Percentiles rank a stretch among this genome's conserved stretches.
Conservation (phyloP, 306 rosid species). For the Sindora glabra region DNA sequence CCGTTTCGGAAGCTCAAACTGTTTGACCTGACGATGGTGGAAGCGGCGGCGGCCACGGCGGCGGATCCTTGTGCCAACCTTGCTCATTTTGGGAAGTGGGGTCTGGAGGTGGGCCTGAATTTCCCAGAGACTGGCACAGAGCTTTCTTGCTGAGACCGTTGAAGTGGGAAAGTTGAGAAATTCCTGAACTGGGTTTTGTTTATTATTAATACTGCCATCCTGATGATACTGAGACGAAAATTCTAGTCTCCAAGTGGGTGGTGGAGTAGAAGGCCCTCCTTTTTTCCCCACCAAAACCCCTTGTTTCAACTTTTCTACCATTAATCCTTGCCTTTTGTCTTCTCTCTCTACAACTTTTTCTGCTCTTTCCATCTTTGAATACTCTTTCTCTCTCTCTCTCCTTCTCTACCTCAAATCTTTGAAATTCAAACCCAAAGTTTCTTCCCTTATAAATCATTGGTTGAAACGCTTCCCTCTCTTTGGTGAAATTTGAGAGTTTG, state of each 20-base stretch:
- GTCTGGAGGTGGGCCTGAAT: conserved; percentile 34
- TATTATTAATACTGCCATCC: not conserved
- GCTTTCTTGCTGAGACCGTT: conserved; percentile 62
- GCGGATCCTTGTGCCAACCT: conserved; percentile 14
- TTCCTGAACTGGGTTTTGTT: conserved; percentile 23
- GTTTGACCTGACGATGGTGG: conserved; percentile 15
- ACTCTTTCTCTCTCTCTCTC: conserved; percentile 5
- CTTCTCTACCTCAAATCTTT: not conserved
- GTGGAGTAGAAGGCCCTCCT: conserved; percentile 56
- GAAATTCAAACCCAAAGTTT: conserved; percentile 18
- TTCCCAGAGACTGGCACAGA: conserved; percentile 71
- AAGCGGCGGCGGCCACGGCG: conserved; percentile 32
- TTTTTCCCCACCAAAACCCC: conserved; percentile 40
- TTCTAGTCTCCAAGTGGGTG: conserved; percentile 74
- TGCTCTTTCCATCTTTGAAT: conserved; percentile 14
- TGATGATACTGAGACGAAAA: conserved; percentile 24
- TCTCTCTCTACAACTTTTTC: conserved; percentile 27
- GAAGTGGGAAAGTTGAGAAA: conserved; percentile 34
- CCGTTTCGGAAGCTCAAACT: conserved; percentile 11
- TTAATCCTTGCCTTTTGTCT: conserved; percentile 20
- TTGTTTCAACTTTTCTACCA: conserved; percentile 47
- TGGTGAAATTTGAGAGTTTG: not conserved
- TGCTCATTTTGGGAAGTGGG: conserved; percentile 38
- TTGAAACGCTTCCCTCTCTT: not conserved
- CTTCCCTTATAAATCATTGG: not conserved